phyloP scores from a whole-genome alignment of 495 filamentous ascomycete species.

The Aspergillus heteromorphus region DNA sequence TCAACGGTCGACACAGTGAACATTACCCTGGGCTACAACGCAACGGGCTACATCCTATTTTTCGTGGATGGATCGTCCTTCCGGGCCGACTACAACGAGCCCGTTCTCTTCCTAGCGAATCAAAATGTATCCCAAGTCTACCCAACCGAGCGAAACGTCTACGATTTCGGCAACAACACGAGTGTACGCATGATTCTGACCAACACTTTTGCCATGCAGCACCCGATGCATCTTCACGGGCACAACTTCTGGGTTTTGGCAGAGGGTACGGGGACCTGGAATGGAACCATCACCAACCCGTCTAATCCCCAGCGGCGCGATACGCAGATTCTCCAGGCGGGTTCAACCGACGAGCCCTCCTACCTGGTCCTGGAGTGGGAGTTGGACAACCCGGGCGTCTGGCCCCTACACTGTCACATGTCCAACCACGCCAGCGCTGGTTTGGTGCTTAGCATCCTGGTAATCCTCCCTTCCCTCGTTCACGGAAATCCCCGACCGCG shows the following conservation, averaged over 20 bases:
- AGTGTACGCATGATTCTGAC: too few relatives aligned
- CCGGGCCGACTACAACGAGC: constrained; percentile 19
- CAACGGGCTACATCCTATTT: not conserved
- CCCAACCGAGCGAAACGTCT: too few relatives aligned
- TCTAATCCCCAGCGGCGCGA: too few relatives aligned
- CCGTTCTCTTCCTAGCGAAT: constrained; percentile 17
- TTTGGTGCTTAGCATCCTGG: not conserved
- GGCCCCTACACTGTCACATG: not conserved
- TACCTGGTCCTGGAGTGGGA: not conserved
- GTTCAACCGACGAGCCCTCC: too few relatives aligned
- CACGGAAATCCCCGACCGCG: too few relatives aligned
- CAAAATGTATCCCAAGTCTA: too few relatives aligned
- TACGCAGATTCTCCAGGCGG: too few relatives aligned
- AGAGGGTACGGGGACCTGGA: too few relatives aligned
- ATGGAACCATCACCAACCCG: too few relatives aligned
- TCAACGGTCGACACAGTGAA: not conserved
- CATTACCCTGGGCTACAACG: constrained; percentile 11
- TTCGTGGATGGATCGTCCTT: constrained; percentile 20
- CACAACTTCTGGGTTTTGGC: constrained; percentile 54
- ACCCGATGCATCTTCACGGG: constrained; percentile 82
- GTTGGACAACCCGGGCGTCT: not conserved
- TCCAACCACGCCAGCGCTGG: not conserved
- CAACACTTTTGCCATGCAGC: too few relatives aligned
- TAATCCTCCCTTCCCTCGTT: too few relatives aligned
- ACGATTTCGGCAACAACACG: too few relatives aligned